Conservation (phyloP, 371 early-diverging fungal genomes). For the Syncephalastrum racemosum region DNA sequence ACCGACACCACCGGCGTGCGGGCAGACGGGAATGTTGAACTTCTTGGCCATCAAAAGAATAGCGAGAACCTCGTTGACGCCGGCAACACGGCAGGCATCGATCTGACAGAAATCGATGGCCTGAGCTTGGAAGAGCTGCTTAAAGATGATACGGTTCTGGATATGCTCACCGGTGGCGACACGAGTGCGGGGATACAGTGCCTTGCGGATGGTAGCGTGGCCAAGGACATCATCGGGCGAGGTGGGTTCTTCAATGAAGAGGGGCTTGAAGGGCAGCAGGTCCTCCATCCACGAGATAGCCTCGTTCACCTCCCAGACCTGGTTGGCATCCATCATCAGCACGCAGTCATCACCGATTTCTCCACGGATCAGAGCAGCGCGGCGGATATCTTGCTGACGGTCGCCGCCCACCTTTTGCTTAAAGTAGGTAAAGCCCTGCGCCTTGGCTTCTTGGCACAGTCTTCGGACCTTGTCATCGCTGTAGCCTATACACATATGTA, state of each 20-base stretch:
- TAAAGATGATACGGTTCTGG: constrained; percentile 54
- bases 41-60: constrained; percentile 53
- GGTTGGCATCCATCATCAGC: constrained; percentile 61
- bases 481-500: constrained; percentile 30
- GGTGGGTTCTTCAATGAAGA: constrained; percentile 56
- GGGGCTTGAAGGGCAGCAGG: constrained; percentile 49
- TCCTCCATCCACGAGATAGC: constrained; percentile 58
- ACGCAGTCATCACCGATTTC: constrained; percentile 50
- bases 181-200: constrained; percentile 42
- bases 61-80: constrained; percentile 52
- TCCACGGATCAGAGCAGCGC: constrained; percentile 51
- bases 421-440: constrained; percentile 44
- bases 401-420: constrained; percentile 58
- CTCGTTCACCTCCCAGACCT: constrained; percentile 57
- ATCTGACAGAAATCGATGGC: constrained; percentile 57
- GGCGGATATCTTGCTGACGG: constrained; percentile 43
- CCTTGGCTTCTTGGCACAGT: constrained; percentile 42
- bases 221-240: constrained; percentile 56
- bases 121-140: constrained; percentile 51
- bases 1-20: constrained; percentile 54
- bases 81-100: constrained; percentile 51
- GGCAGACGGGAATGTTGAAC: constrained; percentile 51
- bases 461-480: constrained; percentile 49
- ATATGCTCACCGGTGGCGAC: constrained; percentile 57
- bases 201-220: constrained; percentile 52